Base-by-base conservation (phyloP, 192 early-diverging fungal genomes). In the Coemansia guatemalensis region DNA sequence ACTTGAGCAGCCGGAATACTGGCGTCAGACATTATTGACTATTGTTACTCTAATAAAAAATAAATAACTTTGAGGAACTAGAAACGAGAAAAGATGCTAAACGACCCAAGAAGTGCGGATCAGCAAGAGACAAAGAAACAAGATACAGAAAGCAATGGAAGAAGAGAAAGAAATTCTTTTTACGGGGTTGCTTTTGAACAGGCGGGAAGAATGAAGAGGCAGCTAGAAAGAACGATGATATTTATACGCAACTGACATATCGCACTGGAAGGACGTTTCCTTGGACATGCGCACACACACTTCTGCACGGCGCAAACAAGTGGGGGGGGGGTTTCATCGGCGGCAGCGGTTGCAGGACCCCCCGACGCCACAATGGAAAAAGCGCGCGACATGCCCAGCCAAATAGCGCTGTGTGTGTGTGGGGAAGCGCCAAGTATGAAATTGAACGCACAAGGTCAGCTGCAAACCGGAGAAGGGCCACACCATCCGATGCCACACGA, bases 11-110 rank as follows among this genome's bases (percentile, higher is more conserved):
- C 20, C 25, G 48, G 58, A 33, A 53, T 24, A 23, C 18, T 25
- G 51, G 50, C 33, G 24, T 65, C 44, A 22, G 53, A 18, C 69
- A 64, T 65, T 14, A 20, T 26, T 44, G 23, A 61, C 21, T 48
- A 57, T 17, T 12, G 27, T 23, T 11, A 35, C 33, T 44, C 1
- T 44, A 44, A 44, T 12, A 50, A 48, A 56, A 23, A 47, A 60
- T 48, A 26, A 54, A 24, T 53, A 41, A 35, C 11, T 35, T 11
- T 11, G 7, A 44, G 35, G 35, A 29, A 35, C 49, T 22, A 2
- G 24, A 26, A 41, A 26, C 50, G 35, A 65, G 53, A 48, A 59
- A 44, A 54, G 23, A 32, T 55, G 7, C 1, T 23, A 35, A 51
- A 54, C 39, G 17, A 17, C 14, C 39, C 6, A 11, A 44, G 39